phyloP scores from a whole-genome alignment of 1,284 basidiomycete genomes.

The Heliocybe sulcata region DNA sequence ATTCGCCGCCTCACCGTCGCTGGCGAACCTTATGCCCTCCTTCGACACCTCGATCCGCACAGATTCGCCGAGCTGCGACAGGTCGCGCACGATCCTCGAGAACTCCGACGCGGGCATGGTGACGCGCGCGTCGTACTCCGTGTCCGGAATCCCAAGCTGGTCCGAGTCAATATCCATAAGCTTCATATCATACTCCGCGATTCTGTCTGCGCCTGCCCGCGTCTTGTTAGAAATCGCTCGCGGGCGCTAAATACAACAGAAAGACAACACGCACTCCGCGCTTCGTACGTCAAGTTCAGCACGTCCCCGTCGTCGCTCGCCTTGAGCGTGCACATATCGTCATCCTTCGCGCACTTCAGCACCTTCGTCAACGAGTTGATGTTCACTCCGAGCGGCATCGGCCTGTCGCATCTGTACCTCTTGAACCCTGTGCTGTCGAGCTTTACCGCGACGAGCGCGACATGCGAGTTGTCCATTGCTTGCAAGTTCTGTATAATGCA shows the following conservation, averaged over 20 bases:
- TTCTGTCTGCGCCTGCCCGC: conserved; percentile 77
- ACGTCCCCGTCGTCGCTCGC: conserved; percentile 90
- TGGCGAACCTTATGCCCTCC: conserved; percentile 92
- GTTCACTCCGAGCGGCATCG: conserved; percentile 92
- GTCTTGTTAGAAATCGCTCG: not conserved
- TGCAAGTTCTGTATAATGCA: conserved; percentile 60
- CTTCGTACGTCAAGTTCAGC: conserved; percentile 88
- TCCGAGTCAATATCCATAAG: conserved; percentile 99
- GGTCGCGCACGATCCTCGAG: conserved; percentile 87
- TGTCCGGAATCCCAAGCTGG: conserved; percentile 96
- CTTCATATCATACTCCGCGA: conserved; percentile 99
- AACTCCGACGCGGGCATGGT: conserved; percentile 88
- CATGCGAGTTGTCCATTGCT: conserved; percentile 99
- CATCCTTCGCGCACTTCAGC: conserved; percentile 95
- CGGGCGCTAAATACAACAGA: conserved; percentile 6
- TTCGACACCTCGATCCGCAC: conserved; percentile 96
- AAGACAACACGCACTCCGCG: conserved; percentile 77
- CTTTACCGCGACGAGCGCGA: conserved; percentile 88
- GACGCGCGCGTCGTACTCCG: conserved; percentile 93
- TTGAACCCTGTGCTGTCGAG: conserved; percentile 78
- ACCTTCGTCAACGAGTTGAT: conserved; percentile 91
- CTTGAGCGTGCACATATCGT: conserved; percentile 89
- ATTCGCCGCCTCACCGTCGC: conserved; percentile 93
- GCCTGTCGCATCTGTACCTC: conserved; percentile 91
- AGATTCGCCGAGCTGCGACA: conserved; percentile 88